These are phyloP conservation scores for Prototheca cutis DNA, from an alignment of 163 green algal species.

Conservation along the genomic window DNA sequence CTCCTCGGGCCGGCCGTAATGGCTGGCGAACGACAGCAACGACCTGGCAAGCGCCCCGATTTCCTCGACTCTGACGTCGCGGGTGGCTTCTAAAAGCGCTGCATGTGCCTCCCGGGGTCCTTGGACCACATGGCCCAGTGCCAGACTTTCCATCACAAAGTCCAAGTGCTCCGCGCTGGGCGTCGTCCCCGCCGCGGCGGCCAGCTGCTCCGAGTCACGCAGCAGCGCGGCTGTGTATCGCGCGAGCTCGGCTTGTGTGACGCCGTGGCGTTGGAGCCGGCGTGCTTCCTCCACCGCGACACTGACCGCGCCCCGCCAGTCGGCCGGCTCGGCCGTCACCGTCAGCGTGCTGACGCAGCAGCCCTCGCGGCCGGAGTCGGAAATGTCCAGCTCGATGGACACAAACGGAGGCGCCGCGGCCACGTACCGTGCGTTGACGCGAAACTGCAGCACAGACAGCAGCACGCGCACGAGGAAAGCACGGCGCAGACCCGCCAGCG, in stretches of 20 bases:
- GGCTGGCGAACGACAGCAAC: slow-evolving; percentile 77
- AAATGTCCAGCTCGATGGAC: slow-evolving; percentile 79
- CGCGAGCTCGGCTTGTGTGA: slow-evolving; percentile 79
- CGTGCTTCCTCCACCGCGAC: slow-evolving; percentile 81
- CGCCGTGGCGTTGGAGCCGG: slow-evolving; percentile 76
- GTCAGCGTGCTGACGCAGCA: slow-evolving; percentile 90
- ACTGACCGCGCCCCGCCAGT: slow-evolving; percentile 73
- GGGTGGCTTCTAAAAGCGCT: slow-evolving; percentile 47
- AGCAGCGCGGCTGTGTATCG: slow-evolving; percentile 83
- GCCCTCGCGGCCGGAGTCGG: slow-evolving; percentile 79
- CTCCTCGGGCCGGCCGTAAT: slow-evolving; percentile 55
- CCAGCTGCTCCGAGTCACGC: slow-evolving; percentile 67
- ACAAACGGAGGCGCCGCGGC: slow-evolving; percentile 64
- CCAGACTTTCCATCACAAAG: slow-evolving; percentile 95
- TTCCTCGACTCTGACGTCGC: slow-evolving; percentile 72
- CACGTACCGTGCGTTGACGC: slow-evolving; percentile 70
- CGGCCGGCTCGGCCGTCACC: slow-evolving; percentile 74
- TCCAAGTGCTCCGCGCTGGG: slow-evolving; percentile 85
- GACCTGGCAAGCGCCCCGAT: slow-evolving; percentile 59
- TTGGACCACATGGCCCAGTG: slow-evolving; percentile 83
- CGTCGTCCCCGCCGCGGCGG: slow-evolving; percentile 53
- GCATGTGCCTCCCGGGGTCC: slow-evolving; percentile 66
- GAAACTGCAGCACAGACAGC: slow-evolving; percentile 82
- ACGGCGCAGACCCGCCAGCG: slow-evolving; percentile 46
- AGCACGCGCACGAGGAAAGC: slow-evolving; percentile 64